Percentiles rank a stretch among this genome's conserved stretches.
phyloP scores from a whole-genome alignment of 2,329 filamentous ascomycete species.

The Xylaria sp. region DNA sequence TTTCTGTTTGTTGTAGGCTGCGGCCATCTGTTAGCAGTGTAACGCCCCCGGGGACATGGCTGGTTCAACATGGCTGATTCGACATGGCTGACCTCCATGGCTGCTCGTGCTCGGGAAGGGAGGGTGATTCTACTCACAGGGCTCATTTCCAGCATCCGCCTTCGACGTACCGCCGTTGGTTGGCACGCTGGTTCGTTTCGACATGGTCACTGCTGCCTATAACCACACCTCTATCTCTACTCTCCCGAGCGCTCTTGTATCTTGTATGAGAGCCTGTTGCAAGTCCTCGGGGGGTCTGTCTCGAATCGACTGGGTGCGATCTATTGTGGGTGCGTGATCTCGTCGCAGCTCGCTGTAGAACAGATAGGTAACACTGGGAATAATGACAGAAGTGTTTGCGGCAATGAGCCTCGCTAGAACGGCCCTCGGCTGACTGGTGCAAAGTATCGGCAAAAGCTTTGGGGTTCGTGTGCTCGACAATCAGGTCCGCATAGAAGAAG shows the following conservation, averaged over 20 bases:
- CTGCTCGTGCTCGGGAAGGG: constrained; percentile 6
- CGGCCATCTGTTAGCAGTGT: constrained; percentile 32
- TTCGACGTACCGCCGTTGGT: constrained; percentile 60
- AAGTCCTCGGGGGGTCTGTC: neutral
- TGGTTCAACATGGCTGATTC: no score
- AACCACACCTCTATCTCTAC: neutral
- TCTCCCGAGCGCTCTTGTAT: constrained; percentile 10
- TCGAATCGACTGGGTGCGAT: neutral
- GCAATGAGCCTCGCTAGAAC: neutral
- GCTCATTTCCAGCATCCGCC: constrained; percentile 53
- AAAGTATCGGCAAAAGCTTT: neutral
- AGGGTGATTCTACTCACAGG: constrained; percentile 52
- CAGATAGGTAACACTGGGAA: neutral
- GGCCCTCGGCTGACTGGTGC: neutral
- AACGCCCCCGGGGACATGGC: no score
- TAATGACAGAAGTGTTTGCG: neutral
- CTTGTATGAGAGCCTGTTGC: neutral
- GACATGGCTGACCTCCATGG: no score
- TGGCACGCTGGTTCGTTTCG: constrained; percentile 66
- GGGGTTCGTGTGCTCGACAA: neutral
- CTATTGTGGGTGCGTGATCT: constrained; percentile 7
- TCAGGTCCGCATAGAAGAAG: neutral
- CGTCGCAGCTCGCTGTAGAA: neutral
- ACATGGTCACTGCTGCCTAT: constrained; percentile 60
- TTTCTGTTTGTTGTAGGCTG: constrained; percentile 80